Conservation (phyloP, 768 basidiomycete species). For the Tephrocybe rancida region DNA sequence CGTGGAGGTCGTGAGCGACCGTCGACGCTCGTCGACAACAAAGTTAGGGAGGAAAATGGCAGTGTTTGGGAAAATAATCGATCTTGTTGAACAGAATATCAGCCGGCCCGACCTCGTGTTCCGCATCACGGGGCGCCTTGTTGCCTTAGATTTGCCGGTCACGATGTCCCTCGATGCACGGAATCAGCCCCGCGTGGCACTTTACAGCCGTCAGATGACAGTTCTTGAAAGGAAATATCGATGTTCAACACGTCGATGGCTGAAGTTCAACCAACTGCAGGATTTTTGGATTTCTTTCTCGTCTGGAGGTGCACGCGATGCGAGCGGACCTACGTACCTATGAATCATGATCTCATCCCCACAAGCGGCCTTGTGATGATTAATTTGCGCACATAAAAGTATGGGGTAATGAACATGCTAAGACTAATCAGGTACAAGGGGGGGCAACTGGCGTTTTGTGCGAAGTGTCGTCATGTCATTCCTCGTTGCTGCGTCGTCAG, state of each 20-base stretch:
- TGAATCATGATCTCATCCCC: not conserved
- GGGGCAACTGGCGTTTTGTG: not conserved
- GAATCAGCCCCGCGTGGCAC: not conserved
- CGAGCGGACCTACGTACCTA: constrained; percentile 2
- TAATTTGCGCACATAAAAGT: constrained; percentile 1
- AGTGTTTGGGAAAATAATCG: constrained; percentile 18
- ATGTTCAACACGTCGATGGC: not conserved
- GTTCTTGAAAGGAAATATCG: too few species aligned
- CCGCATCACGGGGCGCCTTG: constrained; percentile 12
- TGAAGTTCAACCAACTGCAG: not conserved
- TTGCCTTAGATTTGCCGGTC: constrained; percentile 8
- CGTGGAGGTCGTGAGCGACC: constrained; percentile 4
- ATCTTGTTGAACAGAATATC: constrained; percentile 9
- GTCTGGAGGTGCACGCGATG: not conserved
- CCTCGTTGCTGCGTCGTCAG: not conserved
- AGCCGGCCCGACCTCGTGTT: constrained; percentile 10
- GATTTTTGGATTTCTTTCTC: not conserved
- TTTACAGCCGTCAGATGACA: constrained; percentile 6
- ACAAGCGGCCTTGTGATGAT: constrained; percentile 2
- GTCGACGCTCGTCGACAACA: not conserved
- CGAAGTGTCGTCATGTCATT: not conserved
- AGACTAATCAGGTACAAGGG: constrained; percentile 4
- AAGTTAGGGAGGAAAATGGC: constrained; percentile 1
- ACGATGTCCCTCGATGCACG: constrained; percentile 6
- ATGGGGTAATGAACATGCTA: constrained; percentile 4